These are phyloP conservation scores for Spergularia marina DNA, from an alignment of 148 eudicot species.

Conservation along the genomic window DNA sequence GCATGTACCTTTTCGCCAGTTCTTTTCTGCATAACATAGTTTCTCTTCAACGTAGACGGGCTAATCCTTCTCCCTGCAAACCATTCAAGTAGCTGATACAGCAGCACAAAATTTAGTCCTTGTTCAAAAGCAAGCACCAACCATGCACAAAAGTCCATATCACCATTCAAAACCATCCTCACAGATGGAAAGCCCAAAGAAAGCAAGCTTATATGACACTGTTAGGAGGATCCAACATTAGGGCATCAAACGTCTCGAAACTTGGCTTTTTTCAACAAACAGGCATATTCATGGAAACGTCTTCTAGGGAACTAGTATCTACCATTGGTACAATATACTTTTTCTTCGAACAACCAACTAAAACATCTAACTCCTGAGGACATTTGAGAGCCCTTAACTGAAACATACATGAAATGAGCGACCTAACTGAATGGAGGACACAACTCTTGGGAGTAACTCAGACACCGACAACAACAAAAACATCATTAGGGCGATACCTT, in stretches of 20 bases:
- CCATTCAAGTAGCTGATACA: slow-evolving; percentile 57
- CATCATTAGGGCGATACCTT: too few relatives aligned
- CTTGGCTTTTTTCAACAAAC: background rate
- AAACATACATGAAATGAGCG: background rate
- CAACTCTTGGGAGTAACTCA: too few relatives aligned
- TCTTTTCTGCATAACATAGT: slow-evolving; percentile 64
- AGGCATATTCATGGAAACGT: background rate
- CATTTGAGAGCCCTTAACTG: background rate
- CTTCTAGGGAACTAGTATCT: background rate
- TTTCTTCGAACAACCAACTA: background rate
- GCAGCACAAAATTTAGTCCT: background rate
- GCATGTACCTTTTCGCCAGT: slow-evolving; percentile 50
- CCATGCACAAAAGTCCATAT: background rate
- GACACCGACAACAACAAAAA: too few relatives aligned
- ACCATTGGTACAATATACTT: background rate
- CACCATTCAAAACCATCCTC: background rate
- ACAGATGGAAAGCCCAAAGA: background rate
- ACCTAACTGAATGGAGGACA: background rate
- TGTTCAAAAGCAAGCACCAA: background rate
- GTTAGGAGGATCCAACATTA: background rate
- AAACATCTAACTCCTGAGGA: background rate
- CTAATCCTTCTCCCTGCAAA: slow-evolving; percentile 89
- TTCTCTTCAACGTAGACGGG: slow-evolving; percentile 59
- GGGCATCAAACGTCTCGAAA: background rate
- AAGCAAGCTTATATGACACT: background rate